phyloP scores from a whole-genome alignment of 108 stramenopile species.

The Cyclotella cryptica region DNA sequence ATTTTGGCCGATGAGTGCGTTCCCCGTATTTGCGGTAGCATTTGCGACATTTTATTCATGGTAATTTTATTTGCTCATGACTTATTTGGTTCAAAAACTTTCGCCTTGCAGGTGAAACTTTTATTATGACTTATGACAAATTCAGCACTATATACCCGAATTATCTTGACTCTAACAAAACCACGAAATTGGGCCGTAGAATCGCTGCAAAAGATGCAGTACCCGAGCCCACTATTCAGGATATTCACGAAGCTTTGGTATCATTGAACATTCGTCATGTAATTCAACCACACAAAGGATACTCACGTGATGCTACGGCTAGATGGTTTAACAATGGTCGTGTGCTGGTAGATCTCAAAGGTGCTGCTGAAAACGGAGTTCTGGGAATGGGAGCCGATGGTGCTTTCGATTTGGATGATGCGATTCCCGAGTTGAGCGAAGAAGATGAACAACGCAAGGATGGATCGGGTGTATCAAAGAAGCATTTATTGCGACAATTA shows the following conservation, averaged over 20 bases:
- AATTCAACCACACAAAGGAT: constrained; percentile 90
- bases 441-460: constrained; percentile 15
- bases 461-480: constrained; percentile 47
- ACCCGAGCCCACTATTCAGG: constrained; percentile 70
- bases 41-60: neutral
- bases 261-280: constrained; percentile 76
- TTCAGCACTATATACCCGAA: constrained; percentile 78
- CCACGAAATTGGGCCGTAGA: constrained; percentile 69
- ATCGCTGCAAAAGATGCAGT: constrained; percentile 71
- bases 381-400: constrained; percentile 44
- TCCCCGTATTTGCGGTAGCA: neutral
- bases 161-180: constrained; percentile 86
- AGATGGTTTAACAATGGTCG: constrained; percentile 90
- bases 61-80: neutral
- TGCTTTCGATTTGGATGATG: constrained; percentile 49
- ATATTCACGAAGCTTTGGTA: constrained; percentile 76
- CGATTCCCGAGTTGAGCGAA: constrained; percentile 39
- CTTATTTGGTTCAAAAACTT: neutral
- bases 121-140: constrained; percentile 65
- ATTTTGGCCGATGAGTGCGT: constrained; percentile 84
- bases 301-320: constrained; percentile 68
- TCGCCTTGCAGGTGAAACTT: constrained; percentile 59
- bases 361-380: constrained; percentile 26
- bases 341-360: constrained; percentile 51
- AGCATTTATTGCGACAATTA: constrained; percentile 57